Conservation (phyloP, 2,329 filamentous ascomycete genomes). For the Colletotrichum agaves region DNA sequence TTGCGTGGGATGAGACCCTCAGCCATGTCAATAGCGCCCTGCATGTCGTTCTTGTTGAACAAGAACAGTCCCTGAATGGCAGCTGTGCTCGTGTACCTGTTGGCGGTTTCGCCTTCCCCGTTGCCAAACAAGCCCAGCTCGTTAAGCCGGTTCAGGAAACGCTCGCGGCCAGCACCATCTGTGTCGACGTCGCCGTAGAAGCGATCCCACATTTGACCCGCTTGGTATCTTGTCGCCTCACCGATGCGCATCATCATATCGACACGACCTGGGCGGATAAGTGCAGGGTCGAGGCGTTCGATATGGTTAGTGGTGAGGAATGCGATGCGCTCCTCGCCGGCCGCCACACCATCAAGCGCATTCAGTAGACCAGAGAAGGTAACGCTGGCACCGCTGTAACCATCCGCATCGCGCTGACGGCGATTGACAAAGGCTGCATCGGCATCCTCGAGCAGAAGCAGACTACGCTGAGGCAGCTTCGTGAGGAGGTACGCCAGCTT, state of each 20-base stretch:
- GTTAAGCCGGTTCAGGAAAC: conserved; percentile 77
- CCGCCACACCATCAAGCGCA: conserved; percentile 89
- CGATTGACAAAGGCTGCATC: conserved; percentile 91
- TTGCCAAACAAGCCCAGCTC: conserved; percentile 76
- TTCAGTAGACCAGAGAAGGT: conserved; percentile 94
- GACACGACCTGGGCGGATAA: conserved; percentile 90
- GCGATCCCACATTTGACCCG: conserved; percentile 88
- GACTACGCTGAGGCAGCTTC: conserved; percentile 83
- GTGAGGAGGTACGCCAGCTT: conserved; percentile 86
- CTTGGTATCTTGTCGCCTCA: conserved; percentile 87
- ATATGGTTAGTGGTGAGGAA: conserved; percentile 97
- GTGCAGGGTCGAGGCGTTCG: conserved; percentile 85
- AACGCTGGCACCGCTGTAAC: conserved; percentile 87
- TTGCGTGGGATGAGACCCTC: conserved; percentile 71
- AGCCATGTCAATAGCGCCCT: conserved; percentile 85
- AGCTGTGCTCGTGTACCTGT: conserved; percentile 80
- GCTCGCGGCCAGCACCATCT: conserved; percentile 68
- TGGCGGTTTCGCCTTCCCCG: conserved; percentile 57
- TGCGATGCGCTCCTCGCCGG: conserved; percentile 91
- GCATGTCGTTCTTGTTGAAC: conserved; percentile 92
- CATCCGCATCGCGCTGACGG: conserved; percentile 79
- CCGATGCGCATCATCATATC: conserved; percentile 94
- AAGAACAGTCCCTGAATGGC: conserved; percentile 94
- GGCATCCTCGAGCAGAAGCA: conserved; percentile 88
- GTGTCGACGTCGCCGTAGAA: conserved; percentile 89